Evolutionary conservation across 2,329 filamentous ascomycete species (phyloP).

Genomic region (Penicillium brasilianum): DNA sequence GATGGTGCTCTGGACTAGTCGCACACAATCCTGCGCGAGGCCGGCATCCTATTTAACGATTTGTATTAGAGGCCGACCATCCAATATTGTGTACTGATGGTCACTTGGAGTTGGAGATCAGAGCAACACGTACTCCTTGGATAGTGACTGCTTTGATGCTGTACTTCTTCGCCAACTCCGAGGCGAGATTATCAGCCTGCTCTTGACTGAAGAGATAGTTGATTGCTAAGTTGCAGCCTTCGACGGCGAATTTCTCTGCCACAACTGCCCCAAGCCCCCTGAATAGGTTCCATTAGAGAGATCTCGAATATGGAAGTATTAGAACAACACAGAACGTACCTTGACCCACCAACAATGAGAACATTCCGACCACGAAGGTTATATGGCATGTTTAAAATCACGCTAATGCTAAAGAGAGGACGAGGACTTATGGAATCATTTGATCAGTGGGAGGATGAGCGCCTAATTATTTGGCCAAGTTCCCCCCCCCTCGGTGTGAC

Average conservation of each 20-base stretch:
- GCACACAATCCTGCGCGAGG: slow-evolving; percentile 1
- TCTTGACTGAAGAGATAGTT: slow-evolving; percentile 14
- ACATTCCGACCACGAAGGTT: slow-evolving; percentile 11
- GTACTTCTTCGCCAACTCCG: background rate
- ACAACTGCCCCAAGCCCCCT: slow-evolving; percentile 9
- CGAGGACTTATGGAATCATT: too few relatives aligned
- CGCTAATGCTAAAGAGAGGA: background rate
- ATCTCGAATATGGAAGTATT: background rate
- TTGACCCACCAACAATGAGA: slow-evolving; percentile 10
- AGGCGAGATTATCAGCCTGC: slow-evolving; percentile 4
- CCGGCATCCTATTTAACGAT: slow-evolving; percentile 1
- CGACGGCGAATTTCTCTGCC: slow-evolving; percentile 11
- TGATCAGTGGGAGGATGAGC: background rate
- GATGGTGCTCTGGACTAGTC: slow-evolving; percentile 1
- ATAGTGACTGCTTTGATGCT: slow-evolving; percentile 3
- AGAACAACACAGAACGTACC: background rate
- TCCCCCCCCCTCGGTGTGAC: background rate
- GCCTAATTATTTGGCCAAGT: background rate
- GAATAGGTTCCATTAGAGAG: background rate
- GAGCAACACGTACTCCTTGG: background rate
- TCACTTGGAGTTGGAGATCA: background rate
- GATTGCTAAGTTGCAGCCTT: slow-evolving; percentile 10
- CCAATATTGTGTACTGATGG: background rate
- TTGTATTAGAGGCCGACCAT: background rate
- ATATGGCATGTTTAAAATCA: slow-evolving; percentile 6